Base-by-base conservation (phyloP, 148 eudicot genomes). In the Chenopodium quinoa region DNA sequence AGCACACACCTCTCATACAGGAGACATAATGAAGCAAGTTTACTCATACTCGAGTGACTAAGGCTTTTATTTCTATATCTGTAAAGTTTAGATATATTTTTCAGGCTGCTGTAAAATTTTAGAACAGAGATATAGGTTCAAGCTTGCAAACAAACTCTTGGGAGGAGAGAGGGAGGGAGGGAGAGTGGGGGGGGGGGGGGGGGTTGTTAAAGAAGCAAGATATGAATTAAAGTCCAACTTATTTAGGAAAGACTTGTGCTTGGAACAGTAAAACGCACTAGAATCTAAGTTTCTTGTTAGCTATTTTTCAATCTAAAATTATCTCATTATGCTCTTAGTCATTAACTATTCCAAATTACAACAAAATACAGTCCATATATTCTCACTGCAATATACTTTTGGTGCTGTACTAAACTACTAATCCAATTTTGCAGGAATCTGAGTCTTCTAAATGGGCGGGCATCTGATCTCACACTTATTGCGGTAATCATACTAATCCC, bases 361-460 rank as follows among this genome's bases (percentile, higher is more conserved):
- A 16, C 27, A 3, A 31, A 23, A 29, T 70, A 54, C 76, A 23
- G 65, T 11, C 68, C 44, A 73, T 71, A 13, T 78, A 9, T 65
- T 29, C 56, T 73, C 37, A 66, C 32, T 69, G 23, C 16, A 46
- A 25, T 32, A 32, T 75, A 2, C 1, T 60, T 83, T 73, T 76
- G 27, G 54, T 66, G 68, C 9, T 73, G 16, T 40, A n/a, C 25
- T 73, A 11, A 37, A 32, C 76, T 40, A n/a, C 25, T 73, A 11
- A 37, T 40, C 76, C 70, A 9, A 73, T 46, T 67, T 32, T 88
- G 86, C 92, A 94, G 99, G 90, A 91, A 90, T 79, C 81, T 97
- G 74, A 88, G 89, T 84, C 84, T 90, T 82, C 84, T 97, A 56
- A 89, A 92, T 88, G 89, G 86, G 79, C 91, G 91, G 84, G 90